phyloP scores from a whole-genome alignment of 371 early-diverging fungal genomes.

The Synchytrium microbalum region DNA sequence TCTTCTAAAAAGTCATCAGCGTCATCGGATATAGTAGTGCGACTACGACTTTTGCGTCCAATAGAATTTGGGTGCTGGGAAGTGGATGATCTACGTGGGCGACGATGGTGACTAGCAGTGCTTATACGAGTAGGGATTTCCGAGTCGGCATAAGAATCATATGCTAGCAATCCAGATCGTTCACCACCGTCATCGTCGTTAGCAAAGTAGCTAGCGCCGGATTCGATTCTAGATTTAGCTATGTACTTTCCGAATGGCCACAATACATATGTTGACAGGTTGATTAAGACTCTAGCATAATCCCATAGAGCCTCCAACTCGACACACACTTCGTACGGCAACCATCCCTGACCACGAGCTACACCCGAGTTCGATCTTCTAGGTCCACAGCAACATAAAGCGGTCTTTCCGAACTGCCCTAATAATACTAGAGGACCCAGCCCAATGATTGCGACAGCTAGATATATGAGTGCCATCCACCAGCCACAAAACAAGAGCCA shows the following conservation, averaged over 20 bases:
- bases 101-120: neutral
- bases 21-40: slow-evolving; percentile 1
- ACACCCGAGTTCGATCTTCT: neutral
- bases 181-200: neutral
- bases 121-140: neutral
- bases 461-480: slow-evolving; percentile 67
- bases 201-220: neutral
- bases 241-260: slow-evolving; percentile 95
- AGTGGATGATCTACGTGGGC: slow-evolving; percentile 13
- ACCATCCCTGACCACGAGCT: neutral
- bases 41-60: neutral
- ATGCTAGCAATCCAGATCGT: neutral
- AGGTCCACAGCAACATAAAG: neutral
- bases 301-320: neutral
- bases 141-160: neutral
- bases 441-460: slow-evolving; percentile 24
- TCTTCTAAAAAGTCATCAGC: neutral
- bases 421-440: slow-evolving; percentile 25
- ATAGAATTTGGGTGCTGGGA: slow-evolving; percentile 7
- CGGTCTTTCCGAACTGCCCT: slow-evolving; percentile 11
- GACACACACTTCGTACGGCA: neutral
- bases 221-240: slow-evolving; percentile 24
- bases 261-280: slow-evolving; percentile 56
- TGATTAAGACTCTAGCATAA: slow-evolving; percentile 21
- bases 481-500: slow-evolving; percentile 87